phyloP scores from a whole-genome alignment of 345 rosid species.

The Linum usitatissimum region DNA sequence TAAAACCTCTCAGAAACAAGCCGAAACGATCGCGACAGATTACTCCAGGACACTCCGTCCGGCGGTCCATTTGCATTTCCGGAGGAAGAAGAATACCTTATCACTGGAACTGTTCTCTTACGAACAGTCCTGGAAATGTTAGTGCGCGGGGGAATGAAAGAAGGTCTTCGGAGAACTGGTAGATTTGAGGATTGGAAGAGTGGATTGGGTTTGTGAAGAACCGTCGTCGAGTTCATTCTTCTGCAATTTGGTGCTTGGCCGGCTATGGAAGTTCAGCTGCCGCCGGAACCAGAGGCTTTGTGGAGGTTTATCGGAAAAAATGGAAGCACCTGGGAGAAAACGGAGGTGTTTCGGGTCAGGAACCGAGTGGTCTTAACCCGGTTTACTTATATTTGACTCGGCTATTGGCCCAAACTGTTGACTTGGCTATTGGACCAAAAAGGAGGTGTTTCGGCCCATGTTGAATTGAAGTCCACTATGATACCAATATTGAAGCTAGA shows the following conservation, averaged over 20 bases:
- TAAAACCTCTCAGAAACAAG: slow-evolving; percentile 42
- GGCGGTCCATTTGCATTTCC: slow-evolving; percentile 28
- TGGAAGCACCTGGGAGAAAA: no score
- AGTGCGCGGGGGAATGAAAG: slow-evolving; percentile 22
- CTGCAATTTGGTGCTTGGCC: neutral
- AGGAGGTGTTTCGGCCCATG: no score
- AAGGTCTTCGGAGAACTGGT: slow-evolving; percentile 10
- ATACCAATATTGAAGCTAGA: no score
- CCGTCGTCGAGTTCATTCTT: slow-evolving; percentile 33
- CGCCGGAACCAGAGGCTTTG: neutral
- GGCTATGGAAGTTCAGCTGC: neutral
- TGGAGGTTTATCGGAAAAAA: neutral
- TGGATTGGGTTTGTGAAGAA: slow-evolving; percentile 29
- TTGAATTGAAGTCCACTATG: no score
- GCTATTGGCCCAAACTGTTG: no score
- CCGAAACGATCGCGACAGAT: slow-evolving; percentile 34
- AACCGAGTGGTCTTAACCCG: no score
- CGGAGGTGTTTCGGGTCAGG: no score
- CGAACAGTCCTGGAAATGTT: slow-evolving; percentile 22
- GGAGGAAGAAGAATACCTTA: slow-evolving; percentile 34
- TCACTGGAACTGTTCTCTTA: slow-evolving; percentile 17
- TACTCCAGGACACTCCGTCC: slow-evolving; percentile 50
- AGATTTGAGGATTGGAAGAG: slow-evolving; percentile 24
- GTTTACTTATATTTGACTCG: no score
- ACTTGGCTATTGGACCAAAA: no score